Evolutionary conservation across 805 yeast species (phyloP).

Genomic region (Metschnikowia lachancei): DNA sequence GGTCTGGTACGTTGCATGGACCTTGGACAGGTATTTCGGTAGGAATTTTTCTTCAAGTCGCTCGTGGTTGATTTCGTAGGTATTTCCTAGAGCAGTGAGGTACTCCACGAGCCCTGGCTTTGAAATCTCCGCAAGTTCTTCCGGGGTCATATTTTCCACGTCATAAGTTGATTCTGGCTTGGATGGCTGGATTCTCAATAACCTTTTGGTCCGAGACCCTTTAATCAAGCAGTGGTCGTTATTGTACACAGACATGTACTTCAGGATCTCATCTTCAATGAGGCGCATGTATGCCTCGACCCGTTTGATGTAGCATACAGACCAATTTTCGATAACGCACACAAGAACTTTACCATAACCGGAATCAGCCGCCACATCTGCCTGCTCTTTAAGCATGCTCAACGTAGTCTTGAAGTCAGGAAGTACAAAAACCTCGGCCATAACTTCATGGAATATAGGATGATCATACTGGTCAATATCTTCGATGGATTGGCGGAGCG

Average conservation of each 20-base stretch:
- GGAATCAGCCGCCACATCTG: slow-evolving; percentile 81
- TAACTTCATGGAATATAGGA: slow-evolving; percentile 30
- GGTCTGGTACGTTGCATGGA: slow-evolving; percentile 44
- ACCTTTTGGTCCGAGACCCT: slow-evolving; percentile 45
- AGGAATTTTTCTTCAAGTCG: slow-evolving; percentile 64
- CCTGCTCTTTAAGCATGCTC: slow-evolving; percentile 84
- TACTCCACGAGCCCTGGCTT: slow-evolving; percentile 77
- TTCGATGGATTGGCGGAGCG: slow-evolving; percentile 47
- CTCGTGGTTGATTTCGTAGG: slow-evolving; percentile 73
- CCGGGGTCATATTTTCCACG: slow-evolving; percentile 40
- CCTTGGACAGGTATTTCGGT: slow-evolving; percentile 58
- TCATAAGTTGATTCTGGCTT: slow-evolving; percentile 23
- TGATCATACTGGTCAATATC: slow-evolving; percentile 40
- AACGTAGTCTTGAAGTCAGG: slow-evolving; percentile 79
- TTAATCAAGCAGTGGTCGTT: slow-evolving; percentile 37
- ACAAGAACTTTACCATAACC: slow-evolving; percentile 76
- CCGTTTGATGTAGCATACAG: slow-evolving; percentile 55
- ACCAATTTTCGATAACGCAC: slow-evolving; percentile 74
- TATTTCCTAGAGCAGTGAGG: slow-evolving; percentile 78
- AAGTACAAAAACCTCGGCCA: slow-evolving; percentile 53
- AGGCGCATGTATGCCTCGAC: slow-evolving; percentile 60
- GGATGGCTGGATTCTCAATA: slow-evolving; percentile 26
- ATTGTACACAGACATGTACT: slow-evolving; percentile 41
- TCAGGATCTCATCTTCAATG: slow-evolving; percentile 45
- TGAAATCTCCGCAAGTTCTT: slow-evolving; percentile 36